These are phyloP conservation scores for Alloteropsis angusta DNA, from an alignment of 202 grass and related monocot genomes.

Conservation along the genomic window DNA sequence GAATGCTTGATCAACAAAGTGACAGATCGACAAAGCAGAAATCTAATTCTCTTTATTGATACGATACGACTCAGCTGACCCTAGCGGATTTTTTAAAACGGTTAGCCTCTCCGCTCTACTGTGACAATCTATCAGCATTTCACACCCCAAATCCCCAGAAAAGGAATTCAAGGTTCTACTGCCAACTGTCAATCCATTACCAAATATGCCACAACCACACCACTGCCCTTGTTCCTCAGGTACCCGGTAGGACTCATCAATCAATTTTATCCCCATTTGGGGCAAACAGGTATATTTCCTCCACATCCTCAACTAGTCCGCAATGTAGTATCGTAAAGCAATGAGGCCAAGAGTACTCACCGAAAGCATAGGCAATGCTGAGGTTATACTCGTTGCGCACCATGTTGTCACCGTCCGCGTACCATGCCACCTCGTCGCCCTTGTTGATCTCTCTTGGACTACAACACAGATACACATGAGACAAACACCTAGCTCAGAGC, in stretches of 20 bases:
- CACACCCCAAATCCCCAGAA: not conserved
- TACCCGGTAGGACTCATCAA: not conserved
- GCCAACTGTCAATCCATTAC: not conserved
- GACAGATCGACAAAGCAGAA: not conserved
- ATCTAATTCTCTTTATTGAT: not conserved
- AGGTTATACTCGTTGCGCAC: constrained; percentile 84
- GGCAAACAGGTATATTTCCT: not conserved
- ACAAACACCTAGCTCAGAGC: constrained; percentile 12
- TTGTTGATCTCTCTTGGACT: constrained; percentile 95
- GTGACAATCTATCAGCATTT: not conserved
- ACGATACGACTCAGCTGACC: not conserved
- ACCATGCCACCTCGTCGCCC: constrained; percentile 94
- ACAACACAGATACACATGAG: not conserved
- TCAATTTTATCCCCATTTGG: not conserved
- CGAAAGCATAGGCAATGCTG: constrained; percentile 78
- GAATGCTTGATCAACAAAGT: constrained; percentile 5
- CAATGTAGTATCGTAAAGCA: not conserved
- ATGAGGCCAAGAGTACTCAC: constrained; percentile 38
- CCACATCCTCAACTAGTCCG: not conserved
- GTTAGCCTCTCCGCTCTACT: not conserved
- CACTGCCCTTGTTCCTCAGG: not conserved
- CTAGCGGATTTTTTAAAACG: constrained; percentile 3
- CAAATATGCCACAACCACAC: not conserved
- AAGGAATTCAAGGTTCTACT: not conserved
- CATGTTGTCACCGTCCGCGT: constrained; percentile 76